Evolutionary conservation across 148 eudicot species (phyloP).

Genomic region (Bassia scoparia): DNA sequence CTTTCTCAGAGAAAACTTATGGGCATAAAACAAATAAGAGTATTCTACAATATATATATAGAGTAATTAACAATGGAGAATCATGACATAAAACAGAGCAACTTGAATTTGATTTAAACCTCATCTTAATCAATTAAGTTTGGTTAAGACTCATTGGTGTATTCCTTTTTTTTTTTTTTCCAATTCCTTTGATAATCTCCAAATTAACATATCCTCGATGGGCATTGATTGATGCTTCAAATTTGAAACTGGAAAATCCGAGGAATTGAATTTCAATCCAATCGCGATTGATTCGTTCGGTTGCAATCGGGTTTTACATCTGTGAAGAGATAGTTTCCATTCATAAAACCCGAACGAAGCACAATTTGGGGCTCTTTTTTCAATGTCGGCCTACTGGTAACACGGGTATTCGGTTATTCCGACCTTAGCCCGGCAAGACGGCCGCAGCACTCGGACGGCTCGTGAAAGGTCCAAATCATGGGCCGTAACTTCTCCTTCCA

Average conservation of each 20-base stretch:
- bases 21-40: not conserved
- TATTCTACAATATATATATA: not conserved
- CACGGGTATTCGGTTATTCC: too few species aligned
- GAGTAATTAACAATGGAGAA: not conserved
- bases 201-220: not conserved
- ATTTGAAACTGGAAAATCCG: not conserved
- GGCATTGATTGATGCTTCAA: not conserved
- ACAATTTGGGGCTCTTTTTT: not conserved
- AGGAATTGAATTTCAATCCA: too few species aligned
- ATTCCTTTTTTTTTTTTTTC: not conserved
- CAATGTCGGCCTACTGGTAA: not conserved
- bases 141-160: slow-evolving; percentile 10
- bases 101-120: not conserved
- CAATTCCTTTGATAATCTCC: not conserved
- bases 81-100: not conserved
- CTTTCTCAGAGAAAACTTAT: not conserved
- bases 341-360: not conserved
- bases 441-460: not conserved
- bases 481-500: slow-evolving; percentile 28
- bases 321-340: too few species aligned
- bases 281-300: too few species aligned
- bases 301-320: too few species aligned
- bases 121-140: slow-evolving; percentile 1
- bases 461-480: slow-evolving; percentile 7
- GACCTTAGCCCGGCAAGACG: not conserved